Evolutionary conservation across 1,284 basidiomycete species (phyloP).

Genomic region (Psilocybe mexicana): DNA sequence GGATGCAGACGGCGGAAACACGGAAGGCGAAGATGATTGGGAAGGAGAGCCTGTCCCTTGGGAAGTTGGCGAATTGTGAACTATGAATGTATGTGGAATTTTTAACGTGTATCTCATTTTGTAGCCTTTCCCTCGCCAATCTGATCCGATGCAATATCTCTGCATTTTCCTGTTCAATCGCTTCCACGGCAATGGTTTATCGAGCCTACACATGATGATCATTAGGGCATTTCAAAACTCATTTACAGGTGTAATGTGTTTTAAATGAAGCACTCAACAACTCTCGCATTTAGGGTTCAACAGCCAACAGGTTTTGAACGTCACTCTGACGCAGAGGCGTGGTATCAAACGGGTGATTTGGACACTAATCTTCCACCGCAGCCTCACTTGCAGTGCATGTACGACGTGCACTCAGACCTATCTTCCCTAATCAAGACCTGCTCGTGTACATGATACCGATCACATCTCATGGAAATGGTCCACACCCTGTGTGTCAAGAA

Average conservation of each 20-base stretch:
- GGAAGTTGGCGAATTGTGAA: slow-evolving; percentile 70
- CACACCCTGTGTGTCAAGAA: slow-evolving; percentile 28
- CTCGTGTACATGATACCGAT: slow-evolving; percentile 32
- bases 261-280: not conserved
- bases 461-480: slow-evolving; percentile 26
- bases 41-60: slow-evolving; percentile 79
- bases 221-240: not conserved
- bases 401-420: slow-evolving; percentile 8
- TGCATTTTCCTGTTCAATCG: slow-evolving; percentile 1
- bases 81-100: slow-evolving; percentile 20
- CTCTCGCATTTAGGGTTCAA: not conserved
- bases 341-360: slow-evolving; percentile 17
- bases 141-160: slow-evolving; percentile 15
- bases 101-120: slow-evolving; percentile 22
- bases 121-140: slow-evolving; percentile 19
- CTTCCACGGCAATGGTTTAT: not conserved
- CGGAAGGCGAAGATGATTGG: slow-evolving; percentile 73
- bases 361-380: slow-evolving; percentile 15
- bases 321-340: slow-evolving; percentile 10
- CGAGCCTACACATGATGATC: not conserved
- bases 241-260: not conserved
- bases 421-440: slow-evolving; percentile 17
- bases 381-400: slow-evolving; percentile 35
- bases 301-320: not conserved
- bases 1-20: slow-evolving; percentile 25